Evolutionary conservation across 495 filamentous ascomycete species (phyloP).

Genomic region (Neurospora sp.): DNA sequence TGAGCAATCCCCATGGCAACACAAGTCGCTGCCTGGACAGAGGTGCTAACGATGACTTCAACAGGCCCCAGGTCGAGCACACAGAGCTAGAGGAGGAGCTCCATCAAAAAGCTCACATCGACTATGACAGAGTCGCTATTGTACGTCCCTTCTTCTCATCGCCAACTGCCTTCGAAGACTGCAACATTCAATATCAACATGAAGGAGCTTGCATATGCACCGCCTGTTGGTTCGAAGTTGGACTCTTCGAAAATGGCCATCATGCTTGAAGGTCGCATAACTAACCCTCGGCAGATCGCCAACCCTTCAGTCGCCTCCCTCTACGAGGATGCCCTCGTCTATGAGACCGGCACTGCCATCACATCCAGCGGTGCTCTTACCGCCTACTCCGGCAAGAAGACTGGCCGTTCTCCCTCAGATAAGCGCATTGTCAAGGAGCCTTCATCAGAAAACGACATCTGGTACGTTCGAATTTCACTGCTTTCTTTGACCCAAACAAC

Average conservation of each 20-base stretch:
- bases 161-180: slow-evolving; percentile 19
- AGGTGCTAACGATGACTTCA: slow-evolving; percentile 6
- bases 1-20: slow-evolving; percentile 40
- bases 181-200: not conserved
- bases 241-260: not conserved
- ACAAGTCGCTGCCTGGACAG: slow-evolving; percentile 5
- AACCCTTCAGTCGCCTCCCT: slow-evolving; percentile 85
- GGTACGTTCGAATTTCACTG: slow-evolving; percentile 58
- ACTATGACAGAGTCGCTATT: slow-evolving; percentile 97
- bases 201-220: not conserved
- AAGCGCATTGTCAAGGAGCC: slow-evolving; percentile 95
- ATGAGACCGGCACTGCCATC: slow-evolving; percentile 95
- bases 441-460: slow-evolving; percentile 80
- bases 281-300: slow-evolving; percentile 51
- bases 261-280: slow-evolving; percentile 8
- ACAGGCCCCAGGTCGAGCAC: slow-evolving; percentile 73
- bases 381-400: slow-evolving; percentile 96
- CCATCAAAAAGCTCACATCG: slow-evolving; percentile 96
- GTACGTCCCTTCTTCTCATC: slow-evolving; percentile 29
- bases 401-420: slow-evolving; percentile 89
- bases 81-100: slow-evolving; percentile 95
- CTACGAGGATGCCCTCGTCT: slow-evolving; percentile 98
- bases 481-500: not conserved
- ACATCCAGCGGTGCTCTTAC: slow-evolving; percentile 90
- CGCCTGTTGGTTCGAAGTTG: not conserved